Percentiles rank a stretch among this genome's conserved stretches.
Evolutionary conservation across 2,329 filamentous ascomycete species (phyloP).

Genomic region (Nannizzia gypsea): DNA sequence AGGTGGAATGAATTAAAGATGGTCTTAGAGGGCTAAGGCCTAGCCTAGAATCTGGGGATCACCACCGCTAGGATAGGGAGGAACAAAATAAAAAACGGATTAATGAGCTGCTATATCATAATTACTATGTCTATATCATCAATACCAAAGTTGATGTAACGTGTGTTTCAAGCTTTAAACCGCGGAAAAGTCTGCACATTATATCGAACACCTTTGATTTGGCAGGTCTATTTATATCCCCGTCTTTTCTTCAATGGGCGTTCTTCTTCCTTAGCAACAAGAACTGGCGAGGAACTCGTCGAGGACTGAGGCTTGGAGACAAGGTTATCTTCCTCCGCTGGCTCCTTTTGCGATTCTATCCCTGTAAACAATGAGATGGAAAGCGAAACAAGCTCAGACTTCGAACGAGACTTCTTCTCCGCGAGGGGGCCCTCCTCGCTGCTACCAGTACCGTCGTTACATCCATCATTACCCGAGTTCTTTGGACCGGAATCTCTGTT

Average conservation of each 20-base stretch:
- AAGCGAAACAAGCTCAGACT: slow-evolving; percentile 21
- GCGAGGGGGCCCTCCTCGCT: neutral
- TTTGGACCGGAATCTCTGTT: neutral
- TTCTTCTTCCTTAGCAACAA: slow-evolving; percentile 19
- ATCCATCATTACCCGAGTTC: neutral
- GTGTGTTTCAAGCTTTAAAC: neutral
- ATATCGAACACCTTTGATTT: neutral
- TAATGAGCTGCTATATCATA: neutral
- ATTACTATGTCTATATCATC: neutral
- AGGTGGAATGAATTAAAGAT: slow-evolving; percentile 52
- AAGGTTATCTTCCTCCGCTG: neutral
- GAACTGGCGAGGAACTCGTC: neutral
- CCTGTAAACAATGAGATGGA: slow-evolving; percentile 24
- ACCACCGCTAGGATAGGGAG: neutral
- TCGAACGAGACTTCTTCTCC: neutral
- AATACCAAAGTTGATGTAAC: neutral
- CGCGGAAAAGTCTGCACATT: neutral
- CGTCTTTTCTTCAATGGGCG: slow-evolving; percentile 27
- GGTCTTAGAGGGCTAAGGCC: slow-evolving; percentile 23
- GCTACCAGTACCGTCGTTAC: neutral
- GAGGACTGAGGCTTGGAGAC: neutral
- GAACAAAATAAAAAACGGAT: neutral
- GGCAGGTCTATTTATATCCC: slow-evolving; percentile 18
- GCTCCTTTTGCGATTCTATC: neutral
- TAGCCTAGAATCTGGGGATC: neutral